Percentiles rank a stretch among this genome's conserved stretches.
Conservation (phyloP, 495 filamentous ascomycete species). For the Ramalina intermedia region DNA sequence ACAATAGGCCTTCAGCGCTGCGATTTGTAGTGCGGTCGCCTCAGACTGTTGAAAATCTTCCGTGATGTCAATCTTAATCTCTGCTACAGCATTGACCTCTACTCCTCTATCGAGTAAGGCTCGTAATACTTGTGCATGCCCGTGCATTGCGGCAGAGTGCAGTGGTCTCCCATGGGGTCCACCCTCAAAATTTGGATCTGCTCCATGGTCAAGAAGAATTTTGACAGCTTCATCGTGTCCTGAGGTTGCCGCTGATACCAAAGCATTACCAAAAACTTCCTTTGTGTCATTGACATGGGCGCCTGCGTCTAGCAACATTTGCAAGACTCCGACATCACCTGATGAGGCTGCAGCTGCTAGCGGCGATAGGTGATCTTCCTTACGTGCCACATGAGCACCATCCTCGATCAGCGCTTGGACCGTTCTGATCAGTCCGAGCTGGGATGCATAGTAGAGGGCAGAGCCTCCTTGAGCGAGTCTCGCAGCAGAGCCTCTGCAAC, state of each 20-base stretch:
- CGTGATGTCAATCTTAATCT: too few species aligned
- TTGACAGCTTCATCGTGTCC: slow-evolving; percentile 8
- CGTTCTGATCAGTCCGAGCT: too few species aligned
- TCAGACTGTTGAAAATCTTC: too few species aligned
- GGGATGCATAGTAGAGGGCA: too few species aligned
- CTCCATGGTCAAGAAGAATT: slow-evolving; percentile 12
- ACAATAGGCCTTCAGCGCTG: neutral
- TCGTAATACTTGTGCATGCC: neutral
- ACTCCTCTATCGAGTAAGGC: too few species aligned
- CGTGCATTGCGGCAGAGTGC: slow-evolving; percentile 8
- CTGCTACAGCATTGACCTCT: too few species aligned
- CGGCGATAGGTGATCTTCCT: slow-evolving; percentile 7
- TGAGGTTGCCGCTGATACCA: slow-evolving; percentile 15
- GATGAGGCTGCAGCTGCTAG: slow-evolving; percentile 11
- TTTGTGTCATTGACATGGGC: slow-evolving; percentile 18
- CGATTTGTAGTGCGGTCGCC: too few species aligned
- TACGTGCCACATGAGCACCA: neutral
- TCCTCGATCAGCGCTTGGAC: too few species aligned
- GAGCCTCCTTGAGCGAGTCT: too few species aligned
- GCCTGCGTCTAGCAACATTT: slow-evolving; percentile 16
- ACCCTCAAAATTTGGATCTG: slow-evolving; percentile 7
- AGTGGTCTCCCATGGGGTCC: neutral
- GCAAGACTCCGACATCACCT: slow-evolving; percentile 8
- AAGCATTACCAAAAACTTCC: slow-evolving; percentile 13
- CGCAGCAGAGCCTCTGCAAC: too few species aligned